These are phyloP conservation scores for Eucalyptus melliodora DNA, from an alignment of 345 rosid genomes.

Conservation along the genomic window DNA sequence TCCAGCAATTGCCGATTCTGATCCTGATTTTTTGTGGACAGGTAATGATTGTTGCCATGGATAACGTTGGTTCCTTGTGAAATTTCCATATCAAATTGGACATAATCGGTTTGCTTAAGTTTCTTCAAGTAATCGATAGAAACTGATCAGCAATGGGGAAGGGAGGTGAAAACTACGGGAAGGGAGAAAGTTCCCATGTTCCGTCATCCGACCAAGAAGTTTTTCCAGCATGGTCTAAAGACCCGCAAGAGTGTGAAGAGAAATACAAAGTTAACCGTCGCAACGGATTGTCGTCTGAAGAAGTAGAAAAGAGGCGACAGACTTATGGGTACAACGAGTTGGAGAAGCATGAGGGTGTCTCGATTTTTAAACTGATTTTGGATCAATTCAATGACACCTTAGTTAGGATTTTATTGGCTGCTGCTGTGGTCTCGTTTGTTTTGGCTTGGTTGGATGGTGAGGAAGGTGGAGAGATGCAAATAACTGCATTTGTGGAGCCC, in stretches of 20 bases:
- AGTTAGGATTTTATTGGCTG: constrained; percentile 74
- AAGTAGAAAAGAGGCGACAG: constrained; percentile 38
- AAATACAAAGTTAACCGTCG: constrained; percentile 29
- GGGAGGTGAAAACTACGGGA: constrained; percentile 42
- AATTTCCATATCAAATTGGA: background rate
- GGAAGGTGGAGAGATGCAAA: constrained; percentile 85
- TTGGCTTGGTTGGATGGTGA: constrained; percentile 73
- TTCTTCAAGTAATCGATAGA: background rate
- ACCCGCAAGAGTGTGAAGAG: constrained; percentile 44
- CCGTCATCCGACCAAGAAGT: background rate
- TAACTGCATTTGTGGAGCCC: constrained; percentile 91
- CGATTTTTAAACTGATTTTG: constrained; percentile 47
- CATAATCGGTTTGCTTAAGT: background rate
- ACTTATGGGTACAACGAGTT: constrained; percentile 66
- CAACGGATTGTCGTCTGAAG: constrained; percentile 33
- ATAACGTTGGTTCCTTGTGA: background rate
- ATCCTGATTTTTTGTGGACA: background rate
- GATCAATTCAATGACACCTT: constrained; percentile 84
- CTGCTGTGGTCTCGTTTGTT: constrained; percentile 68
- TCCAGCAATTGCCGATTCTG: background rate
- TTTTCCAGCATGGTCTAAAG: constrained; percentile 75
- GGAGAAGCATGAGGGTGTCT: constrained; percentile 68
- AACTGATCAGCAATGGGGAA: constrained; percentile 34
- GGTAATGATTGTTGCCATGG: background rate
- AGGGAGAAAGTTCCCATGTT: background rate